These are phyloP conservation scores for Collybia sordida DNA, from an alignment of 768 basidiomycete species.

Conservation along the genomic window DNA sequence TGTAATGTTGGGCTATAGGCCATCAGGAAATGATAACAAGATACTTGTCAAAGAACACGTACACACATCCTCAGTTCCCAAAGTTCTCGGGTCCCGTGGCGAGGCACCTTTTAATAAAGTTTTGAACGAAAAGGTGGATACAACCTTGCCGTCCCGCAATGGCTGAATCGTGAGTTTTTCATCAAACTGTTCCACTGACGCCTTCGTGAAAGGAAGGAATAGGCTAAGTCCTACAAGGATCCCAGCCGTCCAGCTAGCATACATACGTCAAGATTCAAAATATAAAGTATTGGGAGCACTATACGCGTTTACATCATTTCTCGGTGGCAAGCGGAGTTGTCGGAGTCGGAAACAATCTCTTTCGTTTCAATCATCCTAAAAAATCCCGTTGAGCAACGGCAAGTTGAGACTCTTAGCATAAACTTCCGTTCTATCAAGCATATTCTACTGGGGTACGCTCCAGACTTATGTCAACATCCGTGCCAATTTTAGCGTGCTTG, in stretches of 20 bases:
- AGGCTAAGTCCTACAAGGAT: conserved; percentile 11
- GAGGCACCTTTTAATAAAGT: conserved; percentile 54
- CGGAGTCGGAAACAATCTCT: neutral
- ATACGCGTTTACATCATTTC: too few species aligned
- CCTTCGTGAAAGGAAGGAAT: conserved; percentile 2
- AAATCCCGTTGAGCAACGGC: too few species aligned
- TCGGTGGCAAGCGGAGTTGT: neutral
- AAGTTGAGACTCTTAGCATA: too few species aligned
- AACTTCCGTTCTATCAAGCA: too few species aligned
- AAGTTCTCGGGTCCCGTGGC: conserved; percentile 55
- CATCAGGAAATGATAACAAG: neutral
- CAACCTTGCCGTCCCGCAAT: conserved; percentile 80
- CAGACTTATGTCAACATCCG: too few species aligned
- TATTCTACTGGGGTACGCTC: too few species aligned
- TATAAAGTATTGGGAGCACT: conserved; percentile 1
- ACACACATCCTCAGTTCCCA: conserved; percentile 52
- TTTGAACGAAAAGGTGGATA: conserved; percentile 77
- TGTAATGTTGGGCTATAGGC: conserved; percentile 76
- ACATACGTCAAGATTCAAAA: conserved; percentile 11
- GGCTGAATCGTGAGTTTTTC: conserved; percentile 46
- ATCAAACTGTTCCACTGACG: conserved; percentile 42
- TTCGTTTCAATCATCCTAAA: too few species aligned
- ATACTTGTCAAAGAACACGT: conserved; percentile 7
- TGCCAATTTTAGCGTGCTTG: too few species aligned
- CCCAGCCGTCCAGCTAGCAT: conserved; percentile 14